Percentiles rank a stretch among this genome's conserved stretches.
Conservation (phyloP, 2,329 filamentous ascomycete species). For the Cytospora leucostoma region DNA sequence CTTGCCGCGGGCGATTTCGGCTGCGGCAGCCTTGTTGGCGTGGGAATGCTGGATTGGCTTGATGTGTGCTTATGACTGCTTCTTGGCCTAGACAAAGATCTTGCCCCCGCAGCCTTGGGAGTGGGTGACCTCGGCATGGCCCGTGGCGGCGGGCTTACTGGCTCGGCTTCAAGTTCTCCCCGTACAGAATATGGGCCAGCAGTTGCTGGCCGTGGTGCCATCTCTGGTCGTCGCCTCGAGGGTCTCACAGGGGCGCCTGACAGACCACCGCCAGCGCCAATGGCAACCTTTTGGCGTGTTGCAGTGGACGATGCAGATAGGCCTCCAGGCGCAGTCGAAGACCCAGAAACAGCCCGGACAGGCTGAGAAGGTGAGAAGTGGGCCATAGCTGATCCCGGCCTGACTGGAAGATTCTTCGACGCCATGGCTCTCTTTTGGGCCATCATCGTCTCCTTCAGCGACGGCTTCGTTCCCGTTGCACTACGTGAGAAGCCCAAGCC, state of each 20-base stretch:
- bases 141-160: constrained; percentile 25
- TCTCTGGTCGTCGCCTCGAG: constrained; percentile 58
- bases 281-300: constrained; percentile 46
- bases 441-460: constrained; percentile 79
- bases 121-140: constrained; percentile 49
- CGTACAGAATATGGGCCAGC: constrained; percentile 67
- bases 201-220: constrained; percentile 61
- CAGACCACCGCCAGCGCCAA: constrained; percentile 58
- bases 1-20: constrained; percentile 44
- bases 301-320: constrained; percentile 37
- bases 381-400: constrained; percentile 66
- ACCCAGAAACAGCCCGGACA: constrained; percentile 41
- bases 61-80: constrained; percentile 51
- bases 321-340: constrained; percentile 38
- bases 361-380: constrained; percentile 56
- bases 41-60: constrained; percentile 53
- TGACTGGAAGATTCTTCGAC: constrained; percentile 53
- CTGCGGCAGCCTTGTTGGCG: constrained; percentile 44
- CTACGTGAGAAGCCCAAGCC: constrained; percentile 65
- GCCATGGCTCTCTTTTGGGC: constrained; percentile 72
- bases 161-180: constrained; percentile 30
- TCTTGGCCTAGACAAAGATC: constrained; percentile 48
- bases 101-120: constrained; percentile 52
- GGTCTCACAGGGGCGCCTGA: constrained; percentile 66
- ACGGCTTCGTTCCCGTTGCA: constrained; percentile 61